Percentiles rank a stretch among this genome's conserved stretches.
Conservation (phyloP, 2,329 filamentous ascomycete genomes). For the Xenosphaeropsis pyriputrescens region DNA sequence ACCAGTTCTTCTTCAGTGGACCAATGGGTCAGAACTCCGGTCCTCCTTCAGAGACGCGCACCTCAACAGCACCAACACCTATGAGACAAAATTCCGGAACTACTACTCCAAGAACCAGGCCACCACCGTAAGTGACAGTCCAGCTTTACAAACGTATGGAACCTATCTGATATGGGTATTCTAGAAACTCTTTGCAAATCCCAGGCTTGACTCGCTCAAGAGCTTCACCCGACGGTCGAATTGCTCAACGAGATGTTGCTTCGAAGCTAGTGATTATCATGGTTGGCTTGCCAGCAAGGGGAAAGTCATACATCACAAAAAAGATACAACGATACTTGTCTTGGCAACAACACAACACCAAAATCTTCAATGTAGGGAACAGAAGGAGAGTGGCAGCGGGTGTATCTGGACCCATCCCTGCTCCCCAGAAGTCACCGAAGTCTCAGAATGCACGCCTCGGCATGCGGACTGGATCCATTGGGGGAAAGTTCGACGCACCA, state of each 20-base stretch:
- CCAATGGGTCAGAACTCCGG: too few relatives aligned
- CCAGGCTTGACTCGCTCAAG: slow-evolving; percentile 91
- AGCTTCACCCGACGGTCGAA: slow-evolving; percentile 89
- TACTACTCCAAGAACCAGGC: slow-evolving; percentile 62
- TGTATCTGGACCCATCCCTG: slow-evolving; percentile 14
- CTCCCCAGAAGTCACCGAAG: slow-evolving; percentile 9
- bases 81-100: slow-evolving; percentile 59
- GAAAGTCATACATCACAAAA: slow-evolving; percentile 98
- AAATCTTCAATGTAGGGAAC: slow-evolving; percentile 96
- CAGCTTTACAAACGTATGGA: too few relatives aligned
- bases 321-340: slow-evolving; percentile 91
- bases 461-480: slow-evolving; percentile 6
- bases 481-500: slow-evolving; percentile 18
- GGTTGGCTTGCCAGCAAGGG: slow-evolving; percentile 88
- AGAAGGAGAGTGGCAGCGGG: slow-evolving; percentile 69
- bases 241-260: slow-evolving; percentile 84
- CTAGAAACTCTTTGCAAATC: slow-evolving; percentile 75
- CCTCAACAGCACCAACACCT: slow-evolving; percentile 25
- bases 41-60: not conserved
- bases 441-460: slow-evolving; percentile 9
- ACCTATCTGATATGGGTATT: too few relatives aligned
- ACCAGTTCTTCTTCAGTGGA: not conserved
- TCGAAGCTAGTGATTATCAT: slow-evolving; percentile 96
- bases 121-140: slow-evolving; percentile 40
- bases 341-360: slow-evolving; percentile 92